Evolutionary conservation across 2,329 filamentous ascomycete species (phyloP).

Genomic region (Rhinocladiella similis): DNA sequence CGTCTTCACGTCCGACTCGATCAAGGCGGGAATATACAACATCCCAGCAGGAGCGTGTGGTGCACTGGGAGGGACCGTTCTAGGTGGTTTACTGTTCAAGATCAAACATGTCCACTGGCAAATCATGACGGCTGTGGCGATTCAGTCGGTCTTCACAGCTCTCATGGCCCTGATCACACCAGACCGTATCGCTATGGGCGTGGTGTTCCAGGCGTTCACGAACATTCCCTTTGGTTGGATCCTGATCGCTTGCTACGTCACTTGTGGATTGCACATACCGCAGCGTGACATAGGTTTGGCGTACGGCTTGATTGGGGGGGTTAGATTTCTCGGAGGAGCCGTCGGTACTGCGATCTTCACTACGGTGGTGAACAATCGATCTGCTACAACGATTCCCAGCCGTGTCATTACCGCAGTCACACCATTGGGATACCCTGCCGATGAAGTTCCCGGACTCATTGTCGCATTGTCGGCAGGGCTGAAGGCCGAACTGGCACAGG

Average conservation of each 20-base stretch:
- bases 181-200: not conserved
- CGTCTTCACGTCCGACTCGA: constrained; percentile 41
- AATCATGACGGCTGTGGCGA: not conserved
- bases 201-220: not conserved
- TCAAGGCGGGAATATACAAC: constrained; percentile 39
- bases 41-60: constrained; percentile 33
- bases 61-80: not conserved
- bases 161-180: not conserved
- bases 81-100: not conserved
- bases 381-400: not conserved
- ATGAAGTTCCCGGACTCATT: constrained; percentile 37
- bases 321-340: constrained; percentile 26
- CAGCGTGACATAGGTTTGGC: constrained; percentile 29
- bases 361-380: constrained; percentile 20
- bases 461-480: constrained; percentile 35
- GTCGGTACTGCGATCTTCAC: constrained; percentile 28
- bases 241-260: not conserved
- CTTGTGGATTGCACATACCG: constrained; percentile 5
- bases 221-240: constrained; percentile 4
- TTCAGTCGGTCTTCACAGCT: not conserved
- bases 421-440: constrained; percentile 38
- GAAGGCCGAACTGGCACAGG: constrained; percentile 26
- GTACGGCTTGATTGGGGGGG: constrained; percentile 23
- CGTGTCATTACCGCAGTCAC: constrained; percentile 33
- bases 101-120: constrained; percentile 2